These are phyloP conservation scores for Pythium brassicae DNA, from an alignment of 352 stramenopile species.

Conservation along the genomic window DNA sequence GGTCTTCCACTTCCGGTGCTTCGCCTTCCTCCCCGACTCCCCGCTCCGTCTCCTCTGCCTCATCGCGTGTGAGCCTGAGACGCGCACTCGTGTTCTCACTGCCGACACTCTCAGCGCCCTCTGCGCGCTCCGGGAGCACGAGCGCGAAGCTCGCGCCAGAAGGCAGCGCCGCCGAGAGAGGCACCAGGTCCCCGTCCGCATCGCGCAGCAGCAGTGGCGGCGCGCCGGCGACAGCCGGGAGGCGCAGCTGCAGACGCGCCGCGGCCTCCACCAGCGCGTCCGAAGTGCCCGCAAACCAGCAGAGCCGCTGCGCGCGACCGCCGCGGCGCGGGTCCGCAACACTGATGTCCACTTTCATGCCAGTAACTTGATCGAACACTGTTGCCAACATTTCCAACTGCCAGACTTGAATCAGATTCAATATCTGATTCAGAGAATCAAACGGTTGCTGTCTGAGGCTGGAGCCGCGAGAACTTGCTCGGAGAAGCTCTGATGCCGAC, in stretches of 20 bases:
- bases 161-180: slow-evolving; percentile 28
- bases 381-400: no score
- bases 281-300: slow-evolving; percentile 54
- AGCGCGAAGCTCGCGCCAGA: slow-evolving; percentile 27
- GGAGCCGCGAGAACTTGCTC: no score
- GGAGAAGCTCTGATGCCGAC: no score
- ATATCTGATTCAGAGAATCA: no score
- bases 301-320: slow-evolving; percentile 25
- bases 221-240: slow-evolving; percentile 10
- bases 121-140: slow-evolving; percentile 11
- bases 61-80: not conserved
- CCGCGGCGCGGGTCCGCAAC: slow-evolving; percentile 9
- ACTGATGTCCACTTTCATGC: slow-evolving; percentile 17
- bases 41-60: not conserved
- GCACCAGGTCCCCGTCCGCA: slow-evolving; percentile 39
- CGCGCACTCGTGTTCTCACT: no score
- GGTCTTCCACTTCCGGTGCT: no score
- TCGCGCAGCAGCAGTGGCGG: slow-evolving; percentile 38
- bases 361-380: no score
- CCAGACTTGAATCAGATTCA: no score
- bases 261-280: slow-evolving; percentile 38
- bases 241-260: slow-evolving; percentile 31
- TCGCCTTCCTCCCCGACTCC: no score
- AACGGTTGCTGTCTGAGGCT: no score
- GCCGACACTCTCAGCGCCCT: not conserved